A percentile compares a stretch with the other conserved stretches of the same genome.
Evolutionary conservation across 345 rosid genomes (phyloP).

Genomic region (Euphorbia lathyris): DNA sequence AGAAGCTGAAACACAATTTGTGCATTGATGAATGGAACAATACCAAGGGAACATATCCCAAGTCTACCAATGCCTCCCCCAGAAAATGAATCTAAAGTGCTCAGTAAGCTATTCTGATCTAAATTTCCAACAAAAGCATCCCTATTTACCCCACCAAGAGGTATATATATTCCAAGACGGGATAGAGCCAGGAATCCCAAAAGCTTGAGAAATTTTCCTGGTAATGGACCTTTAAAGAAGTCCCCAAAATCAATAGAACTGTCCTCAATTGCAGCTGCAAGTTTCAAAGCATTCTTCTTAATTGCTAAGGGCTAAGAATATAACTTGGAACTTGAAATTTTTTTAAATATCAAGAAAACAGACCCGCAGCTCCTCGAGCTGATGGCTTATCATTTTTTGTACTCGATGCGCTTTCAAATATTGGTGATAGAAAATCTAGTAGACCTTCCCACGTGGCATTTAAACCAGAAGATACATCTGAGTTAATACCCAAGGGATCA

Average conservation of each 20-base stretch:
- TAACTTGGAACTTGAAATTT: constrained; percentile 6
- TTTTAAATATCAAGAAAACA: constrained; percentile 10
- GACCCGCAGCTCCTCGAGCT: constrained; percentile 85
- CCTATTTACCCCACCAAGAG: constrained; percentile 93
- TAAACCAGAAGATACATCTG: constrained; percentile 44
- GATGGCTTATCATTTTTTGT: constrained; percentile 60
- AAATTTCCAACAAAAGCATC: constrained; percentile 92
- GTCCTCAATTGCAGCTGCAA: constrained; percentile 95
- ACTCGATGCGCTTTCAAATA: constrained; percentile 56
- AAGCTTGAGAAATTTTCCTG: constrained; percentile 89
- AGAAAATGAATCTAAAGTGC: constrained; percentile 93
- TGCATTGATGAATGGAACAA: constrained; percentile 94
- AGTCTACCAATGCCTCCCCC: constrained; percentile 98
- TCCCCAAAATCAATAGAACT: constrained; percentile 97
- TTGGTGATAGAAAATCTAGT: constrained; percentile 49
- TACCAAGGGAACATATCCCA: constrained; percentile 94
- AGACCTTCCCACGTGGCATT: constrained; percentile 55
- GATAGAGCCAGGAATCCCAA: constrained; percentile 81
- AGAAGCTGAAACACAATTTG: constrained; percentile 98
- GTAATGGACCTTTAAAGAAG: constrained; percentile 90
- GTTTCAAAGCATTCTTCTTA: constrained; percentile 27
- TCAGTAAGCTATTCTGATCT: constrained; percentile 83
- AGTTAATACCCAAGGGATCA: constrained; percentile 78
- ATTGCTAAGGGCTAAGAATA: constrained; percentile 11
- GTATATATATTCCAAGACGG: constrained; percentile 87